Percentiles rank a stretch among this genome's conserved stretches.
Evolutionary conservation across 2,329 filamentous ascomycete species (phyloP).

Genomic region (Penicillium sp.): DNA sequence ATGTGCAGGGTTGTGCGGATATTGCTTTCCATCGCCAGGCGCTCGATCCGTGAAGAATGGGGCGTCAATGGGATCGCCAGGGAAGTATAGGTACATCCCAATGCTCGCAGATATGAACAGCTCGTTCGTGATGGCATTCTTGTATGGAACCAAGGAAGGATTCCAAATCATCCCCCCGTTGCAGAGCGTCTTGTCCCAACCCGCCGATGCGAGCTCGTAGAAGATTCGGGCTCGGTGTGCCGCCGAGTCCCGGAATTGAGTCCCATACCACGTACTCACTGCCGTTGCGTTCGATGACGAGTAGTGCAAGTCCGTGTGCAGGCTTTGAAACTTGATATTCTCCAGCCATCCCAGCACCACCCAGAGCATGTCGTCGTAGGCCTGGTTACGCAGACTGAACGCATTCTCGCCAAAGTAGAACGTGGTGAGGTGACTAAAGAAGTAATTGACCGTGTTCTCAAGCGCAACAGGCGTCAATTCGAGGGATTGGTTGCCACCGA

Average conservation of each 20-base stretch:
- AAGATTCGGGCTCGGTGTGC: slow-evolving; percentile 81
- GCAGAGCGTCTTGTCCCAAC: slow-evolving; percentile 81
- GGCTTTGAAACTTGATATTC: slow-evolving; percentile 68
- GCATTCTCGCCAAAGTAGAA: slow-evolving; percentile 88
- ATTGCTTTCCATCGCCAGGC: slow-evolving; percentile 24
- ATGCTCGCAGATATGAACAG: slow-evolving; percentile 81
- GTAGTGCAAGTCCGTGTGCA: slow-evolving; percentile 66
- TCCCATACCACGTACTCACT: slow-evolving; percentile 65
- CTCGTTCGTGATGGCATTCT: slow-evolving; percentile 95
- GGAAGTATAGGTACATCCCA: slow-evolving; percentile 85
- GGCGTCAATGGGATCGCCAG: slow-evolving; percentile 70
- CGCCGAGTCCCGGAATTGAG: slow-evolving; percentile 71
- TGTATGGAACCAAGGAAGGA: slow-evolving; percentile 75
- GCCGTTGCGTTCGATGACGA: slow-evolving; percentile 22
- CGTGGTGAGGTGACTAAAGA: slow-evolving; percentile 71
- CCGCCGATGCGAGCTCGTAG: slow-evolving; percentile 72
- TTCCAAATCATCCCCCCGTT: slow-evolving; percentile 91
- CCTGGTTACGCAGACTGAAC: slow-evolving; percentile 69
- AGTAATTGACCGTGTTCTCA: slow-evolving; percentile 77
- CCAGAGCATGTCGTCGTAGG: slow-evolving; percentile 94
- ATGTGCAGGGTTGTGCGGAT: slow-evolving; percentile 60
- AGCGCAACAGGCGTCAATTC: slow-evolving; percentile 47
- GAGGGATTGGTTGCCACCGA: slow-evolving; percentile 33
- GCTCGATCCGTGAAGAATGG: slow-evolving; percentile 54
- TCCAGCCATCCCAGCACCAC: slow-evolving; percentile 91